Evolutionary conservation across 2,329 filamentous ascomycete genomes (phyloP).

Genomic region (Arthrobotrys conoides): DNA sequence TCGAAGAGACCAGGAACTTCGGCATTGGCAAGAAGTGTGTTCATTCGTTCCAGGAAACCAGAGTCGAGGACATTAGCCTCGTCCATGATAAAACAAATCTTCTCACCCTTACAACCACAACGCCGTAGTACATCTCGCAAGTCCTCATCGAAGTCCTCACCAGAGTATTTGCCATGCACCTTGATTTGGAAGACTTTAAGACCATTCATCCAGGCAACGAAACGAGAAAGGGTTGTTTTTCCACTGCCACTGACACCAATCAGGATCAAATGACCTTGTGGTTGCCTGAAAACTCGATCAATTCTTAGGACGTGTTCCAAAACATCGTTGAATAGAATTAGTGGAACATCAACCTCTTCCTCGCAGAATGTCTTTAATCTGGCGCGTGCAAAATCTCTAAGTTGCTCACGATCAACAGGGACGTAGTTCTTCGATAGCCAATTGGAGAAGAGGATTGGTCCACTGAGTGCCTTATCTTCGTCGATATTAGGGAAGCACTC

Average conservation of each 20-base stretch:
- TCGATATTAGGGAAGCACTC: slow-evolving; percentile 97
- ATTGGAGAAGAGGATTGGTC: slow-evolving; percentile 97
- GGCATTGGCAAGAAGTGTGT: slow-evolving; percentile 97
- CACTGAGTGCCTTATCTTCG: slow-evolving; percentile 86
- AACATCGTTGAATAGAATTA: slow-evolving; percentile 99
- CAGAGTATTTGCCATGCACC: slow-evolving; percentile 97
- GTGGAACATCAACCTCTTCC: slow-evolving; percentile 97
- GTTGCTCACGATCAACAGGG: slow-evolving; percentile 92
- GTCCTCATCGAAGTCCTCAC: slow-evolving; percentile 98
- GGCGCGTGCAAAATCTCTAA: slow-evolving; percentile 97
- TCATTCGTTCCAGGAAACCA: slow-evolving; percentile 99
- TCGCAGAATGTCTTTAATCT: slow-evolving; percentile 98
- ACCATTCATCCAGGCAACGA: slow-evolving; percentile 99
- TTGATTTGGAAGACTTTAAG: slow-evolving; percentile 99
- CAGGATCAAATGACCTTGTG: slow-evolving; percentile 96
- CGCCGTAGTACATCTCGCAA: slow-evolving; percentile 91
- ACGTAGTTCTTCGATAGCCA: slow-evolving; percentile 99
- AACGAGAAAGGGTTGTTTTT: slow-evolving; percentile 97
- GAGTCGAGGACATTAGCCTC: slow-evolving; percentile 98
- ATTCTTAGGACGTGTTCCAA: slow-evolving; percentile 98
- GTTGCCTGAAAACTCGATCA: slow-evolving; percentile 97
- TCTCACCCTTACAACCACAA: slow-evolving; percentile 97
- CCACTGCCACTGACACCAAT: slow-evolving; percentile 99
- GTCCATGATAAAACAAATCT: slow-evolving; percentile 99
- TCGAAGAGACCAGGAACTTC: slow-evolving; percentile 99